A percentile compares a stretch with the other conserved stretches of the same genome.
Evolutionary conservation across 2,329 filamentous ascomycete genomes (phyloP).

Genomic region (Dactylellina haptotyla): DNA sequence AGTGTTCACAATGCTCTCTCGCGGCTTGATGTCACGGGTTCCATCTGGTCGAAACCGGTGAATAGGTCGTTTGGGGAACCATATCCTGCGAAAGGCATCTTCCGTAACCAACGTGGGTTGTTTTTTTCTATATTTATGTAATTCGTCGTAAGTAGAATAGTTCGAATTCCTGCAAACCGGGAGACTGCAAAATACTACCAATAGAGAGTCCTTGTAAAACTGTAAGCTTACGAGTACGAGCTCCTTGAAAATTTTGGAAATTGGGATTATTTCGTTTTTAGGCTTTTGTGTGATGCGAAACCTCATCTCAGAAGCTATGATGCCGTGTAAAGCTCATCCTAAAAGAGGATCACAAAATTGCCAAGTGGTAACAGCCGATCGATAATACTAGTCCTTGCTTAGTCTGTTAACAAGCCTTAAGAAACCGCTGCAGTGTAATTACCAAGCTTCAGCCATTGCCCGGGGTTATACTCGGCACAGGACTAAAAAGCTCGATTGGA

Average conservation of each 20-base stretch:
- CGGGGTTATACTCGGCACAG: conserved; percentile 30
- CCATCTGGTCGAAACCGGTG: too few relatives aligned
- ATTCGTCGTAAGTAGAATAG: background rate
- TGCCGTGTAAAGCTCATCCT: background rate
- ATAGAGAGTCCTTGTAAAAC: background rate
- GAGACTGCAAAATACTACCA: too few relatives aligned
- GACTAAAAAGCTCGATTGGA: background rate
- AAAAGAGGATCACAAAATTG: background rate
- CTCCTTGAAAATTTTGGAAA: too few relatives aligned
- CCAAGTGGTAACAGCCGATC: conserved; percentile 42
- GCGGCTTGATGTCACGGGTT: too few relatives aligned
- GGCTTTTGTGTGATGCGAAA: too few relatives aligned
- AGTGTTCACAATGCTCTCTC: background rate
- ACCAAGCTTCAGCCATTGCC: conserved; percentile 34
- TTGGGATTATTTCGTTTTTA: too few relatives aligned
- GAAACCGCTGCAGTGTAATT: conserved; percentile 25
- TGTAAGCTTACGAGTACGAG: conserved; percentile 3
- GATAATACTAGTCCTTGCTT: background rate
- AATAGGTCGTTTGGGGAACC: background rate
- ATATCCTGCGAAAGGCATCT: conserved; percentile 1
- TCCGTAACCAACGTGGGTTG: background rate
- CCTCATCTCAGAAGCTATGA: background rate
- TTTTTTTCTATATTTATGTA: background rate
- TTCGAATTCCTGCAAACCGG: background rate
- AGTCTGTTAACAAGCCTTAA: background rate